Conservation (phyloP, 2,329 filamentous ascomycete genomes). For the Fusarium sp. region DNA sequence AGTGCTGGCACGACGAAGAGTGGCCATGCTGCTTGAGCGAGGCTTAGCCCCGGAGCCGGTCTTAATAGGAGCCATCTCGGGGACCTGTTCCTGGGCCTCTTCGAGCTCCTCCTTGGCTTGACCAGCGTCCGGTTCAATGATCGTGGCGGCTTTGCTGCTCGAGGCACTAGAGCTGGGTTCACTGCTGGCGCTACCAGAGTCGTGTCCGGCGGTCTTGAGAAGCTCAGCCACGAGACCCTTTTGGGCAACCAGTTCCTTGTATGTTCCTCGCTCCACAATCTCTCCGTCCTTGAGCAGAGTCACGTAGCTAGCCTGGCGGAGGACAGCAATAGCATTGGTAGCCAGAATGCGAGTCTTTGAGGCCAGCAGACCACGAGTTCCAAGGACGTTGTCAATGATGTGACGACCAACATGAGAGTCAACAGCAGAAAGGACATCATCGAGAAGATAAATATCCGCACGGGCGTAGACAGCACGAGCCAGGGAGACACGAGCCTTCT, state of each 20-base stretch:
- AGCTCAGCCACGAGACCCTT: constrained; percentile 89
- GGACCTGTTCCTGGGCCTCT: constrained; percentile 80
- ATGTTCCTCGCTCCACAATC: constrained; percentile 89
- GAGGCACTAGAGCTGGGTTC: constrained; percentile 58
- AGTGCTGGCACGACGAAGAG: constrained; percentile 88
- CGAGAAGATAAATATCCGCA: constrained; percentile 94
- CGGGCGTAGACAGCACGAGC: constrained; percentile 95
- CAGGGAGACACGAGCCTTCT: constrained; percentile 92
- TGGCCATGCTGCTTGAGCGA: constrained; percentile 77
- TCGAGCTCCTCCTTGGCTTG: constrained; percentile 75
- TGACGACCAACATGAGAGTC: constrained; percentile 97
- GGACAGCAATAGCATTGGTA: constrained; percentile 92
- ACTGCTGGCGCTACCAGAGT: constrained; percentile 55
- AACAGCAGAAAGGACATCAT: constrained; percentile 96
- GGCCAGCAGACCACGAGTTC: constrained; percentile 81
- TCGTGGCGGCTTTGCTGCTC: constrained; percentile 67
- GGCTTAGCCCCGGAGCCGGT: constrained; percentile 63
- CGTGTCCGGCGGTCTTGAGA: constrained; percentile 78
- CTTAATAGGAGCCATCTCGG: constrained; percentile 81
- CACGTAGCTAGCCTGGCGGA: constrained; percentile 90
- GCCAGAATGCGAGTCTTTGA: constrained; percentile 92
- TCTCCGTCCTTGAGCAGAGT: constrained; percentile 84
- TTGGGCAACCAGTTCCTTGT: constrained; percentile 90
- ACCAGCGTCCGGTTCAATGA: constrained; percentile 62
- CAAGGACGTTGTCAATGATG: constrained; percentile 93